A percentile compares a stretch with the other conserved stretches of the same genome.
These are phyloP conservation scores for Musa balbisiana DNA, from an alignment of 202 grass and related monocot genomes.

Conservation along the genomic window DNA sequence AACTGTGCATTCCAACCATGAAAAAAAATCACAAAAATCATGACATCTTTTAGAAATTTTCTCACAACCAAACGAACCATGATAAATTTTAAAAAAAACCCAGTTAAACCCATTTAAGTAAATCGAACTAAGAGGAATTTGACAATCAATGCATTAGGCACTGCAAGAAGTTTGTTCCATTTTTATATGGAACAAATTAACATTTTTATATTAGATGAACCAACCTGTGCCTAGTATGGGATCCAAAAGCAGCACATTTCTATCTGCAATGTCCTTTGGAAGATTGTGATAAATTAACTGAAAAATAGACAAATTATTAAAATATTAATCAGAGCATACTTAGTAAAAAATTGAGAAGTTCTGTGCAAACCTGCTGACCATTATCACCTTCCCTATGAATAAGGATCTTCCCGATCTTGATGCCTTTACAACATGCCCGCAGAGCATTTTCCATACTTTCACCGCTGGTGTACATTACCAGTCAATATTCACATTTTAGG, in stretches of 20 bases:
- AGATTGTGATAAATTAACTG: slow-evolving; percentile 99
- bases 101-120: background rate
- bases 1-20: too few species aligned
- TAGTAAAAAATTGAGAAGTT: slow-evolving; percentile 7
- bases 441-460: slow-evolving; percentile 99
- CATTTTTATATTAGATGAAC: slow-evolving; percentile 25
- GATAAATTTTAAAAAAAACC: background rate
- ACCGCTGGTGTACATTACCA: slow-evolving; percentile 39
- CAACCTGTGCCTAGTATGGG: slow-evolving; percentile 99
- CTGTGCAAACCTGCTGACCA: slow-evolving; percentile 76
- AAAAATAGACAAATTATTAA: slow-evolving; percentile 30
- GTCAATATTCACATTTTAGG: background rate
- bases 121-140: background rate
- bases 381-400: slow-evolving; percentile 93
- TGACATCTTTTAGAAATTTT: background rate
- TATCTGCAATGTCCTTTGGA: slow-evolving; percentile 87
- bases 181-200: background rate
- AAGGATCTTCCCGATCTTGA: slow-evolving; percentile 97
- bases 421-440: slow-evolving; percentile 91
- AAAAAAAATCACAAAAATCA: background rate
- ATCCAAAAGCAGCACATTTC: slow-evolving; percentile 85
- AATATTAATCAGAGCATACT: slow-evolving; percentile 20
- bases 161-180: background rate
- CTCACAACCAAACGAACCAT: background rate
- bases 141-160: background rate